A percentile compares a stretch with the other conserved stretches of the same genome.
Evolutionary conservation across 768 basidiomycete genomes (phyloP).

Genomic region (Panus rudis): DNA sequence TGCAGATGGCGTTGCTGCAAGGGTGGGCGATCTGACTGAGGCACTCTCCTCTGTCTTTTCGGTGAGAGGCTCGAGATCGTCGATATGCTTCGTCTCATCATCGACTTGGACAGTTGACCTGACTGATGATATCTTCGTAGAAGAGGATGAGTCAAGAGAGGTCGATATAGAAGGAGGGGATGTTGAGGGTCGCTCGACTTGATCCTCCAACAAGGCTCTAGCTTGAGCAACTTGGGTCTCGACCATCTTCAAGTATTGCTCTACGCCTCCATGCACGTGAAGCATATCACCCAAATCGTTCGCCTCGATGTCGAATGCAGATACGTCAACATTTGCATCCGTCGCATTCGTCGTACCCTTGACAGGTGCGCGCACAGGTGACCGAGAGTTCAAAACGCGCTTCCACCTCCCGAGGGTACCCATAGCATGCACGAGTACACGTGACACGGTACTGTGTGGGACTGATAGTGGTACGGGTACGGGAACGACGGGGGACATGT

Average conservation of each 20-base stretch:
- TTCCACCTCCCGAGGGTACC: constrained; percentile 79
- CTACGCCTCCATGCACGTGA: constrained; percentile 53
- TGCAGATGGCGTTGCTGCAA: too few relatives aligned
- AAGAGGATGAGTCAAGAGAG: too few relatives aligned
- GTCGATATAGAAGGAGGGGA: too few relatives aligned
- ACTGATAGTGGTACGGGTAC: constrained; percentile 41
- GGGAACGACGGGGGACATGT: constrained; percentile 28
- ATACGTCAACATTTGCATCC: constrained; percentile 41
- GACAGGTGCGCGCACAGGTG: constrained; percentile 28
- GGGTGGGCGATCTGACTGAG: too few relatives aligned
- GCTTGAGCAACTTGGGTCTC: constrained; percentile 24
- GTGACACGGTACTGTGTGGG: constrained; percentile 60
- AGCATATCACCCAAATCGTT: constrained; percentile 56
- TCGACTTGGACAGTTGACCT: too few relatives aligned
- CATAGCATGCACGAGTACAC: constrained; percentile 75
- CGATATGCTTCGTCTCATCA: too few relatives aligned
- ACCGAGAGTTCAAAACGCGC: constrained; percentile 57
- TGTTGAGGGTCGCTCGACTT: too few relatives aligned
- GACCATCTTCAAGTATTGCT: constrained; percentile 57
- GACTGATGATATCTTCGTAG: too few relatives aligned
- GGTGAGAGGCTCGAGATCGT: too few relatives aligned
- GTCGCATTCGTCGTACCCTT: constrained; percentile 8
- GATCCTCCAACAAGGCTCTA: constrained; percentile 6
- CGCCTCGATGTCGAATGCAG: constrained; percentile 66
- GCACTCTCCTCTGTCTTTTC: too few relatives aligned